Percentiles rank a stretch among this genome's conserved stretches.
phyloP scores from a whole-genome alignment of 176 grass and related monocot species.

The Lolium rigidum region DNA sequence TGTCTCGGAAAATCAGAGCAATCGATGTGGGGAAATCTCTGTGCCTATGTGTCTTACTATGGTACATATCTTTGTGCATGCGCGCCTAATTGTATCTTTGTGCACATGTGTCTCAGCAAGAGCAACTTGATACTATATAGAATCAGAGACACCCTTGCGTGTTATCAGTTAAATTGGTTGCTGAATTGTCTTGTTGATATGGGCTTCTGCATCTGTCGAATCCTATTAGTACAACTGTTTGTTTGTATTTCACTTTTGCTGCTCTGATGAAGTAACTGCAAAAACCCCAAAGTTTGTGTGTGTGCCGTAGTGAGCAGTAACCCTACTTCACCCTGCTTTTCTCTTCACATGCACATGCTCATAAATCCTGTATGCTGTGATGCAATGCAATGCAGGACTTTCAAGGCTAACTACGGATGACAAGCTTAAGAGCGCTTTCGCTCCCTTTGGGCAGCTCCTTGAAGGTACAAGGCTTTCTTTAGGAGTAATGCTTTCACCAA shows the following conservation, averaged over 20 bases:
- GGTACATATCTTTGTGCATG: background rate
- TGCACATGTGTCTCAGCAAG: background rate
- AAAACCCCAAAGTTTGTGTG: background rate
- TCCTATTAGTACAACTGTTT: background rate
- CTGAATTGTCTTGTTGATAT: background rate
- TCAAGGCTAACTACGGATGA: constrained; percentile 89
- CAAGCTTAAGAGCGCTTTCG: constrained; percentile 76
- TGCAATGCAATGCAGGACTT: constrained; percentile 55
- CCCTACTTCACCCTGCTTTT: background rate
- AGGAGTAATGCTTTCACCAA: constrained; percentile 1
- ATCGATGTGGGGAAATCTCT: background rate
- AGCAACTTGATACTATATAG: background rate
- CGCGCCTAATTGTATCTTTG: background rate
- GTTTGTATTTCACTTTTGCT: constrained; percentile 1
- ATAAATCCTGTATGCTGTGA: background rate
- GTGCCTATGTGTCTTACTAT: background rate
- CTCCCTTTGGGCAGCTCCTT: constrained; percentile 73
- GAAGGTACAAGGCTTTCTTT: constrained; percentile 56
- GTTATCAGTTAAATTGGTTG: background rate
- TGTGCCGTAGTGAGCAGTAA: background rate
- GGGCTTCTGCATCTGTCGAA: background rate
- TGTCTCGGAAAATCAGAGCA: background rate
- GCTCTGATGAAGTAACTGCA: background rate
- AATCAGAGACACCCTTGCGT: background rate
- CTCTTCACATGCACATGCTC: background rate